Evolutionary conservation across 192 early-diverging fungal species (phyloP), one percentile per base, ranked within the genome.

Genomic region (Umbelopsis sp.): DNA sequence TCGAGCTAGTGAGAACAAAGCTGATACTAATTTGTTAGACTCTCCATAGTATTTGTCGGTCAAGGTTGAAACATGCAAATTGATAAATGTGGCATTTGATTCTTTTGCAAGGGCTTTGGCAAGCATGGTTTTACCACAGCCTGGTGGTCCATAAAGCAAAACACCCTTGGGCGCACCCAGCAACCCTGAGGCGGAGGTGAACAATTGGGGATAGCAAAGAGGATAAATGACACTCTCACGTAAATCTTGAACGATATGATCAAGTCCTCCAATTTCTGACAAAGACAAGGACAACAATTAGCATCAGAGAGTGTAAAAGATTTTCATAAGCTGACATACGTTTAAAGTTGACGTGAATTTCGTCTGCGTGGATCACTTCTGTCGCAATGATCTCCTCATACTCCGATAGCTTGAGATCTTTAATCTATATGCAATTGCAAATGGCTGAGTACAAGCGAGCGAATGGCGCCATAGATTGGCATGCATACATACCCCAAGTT

Each of bases 31-130:
- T 69, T 97, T 96, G 79, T 99, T 96, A 27, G 92, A 94, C 78
- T 98, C 97, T 35, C 97, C 97, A 84, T 94, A 98, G 89, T 94
- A 99, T 81, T 99, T 98, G 80, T 99, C 96, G 15, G 94, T 95
- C 72, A 99, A 82, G 12, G 98, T 98, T 1, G 93, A 95, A 37
- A 98, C 87, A 73, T 96, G 97, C 76, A 99, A 84, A 75, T 98
- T 99, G 78, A 99, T 96, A 74, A 99, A 99, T 0, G 91, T 96
- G 0, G 98, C 98, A 49, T 90, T 89, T n/a, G 95, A 97, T 78
- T 99, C 98, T 52, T 92, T 91, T 33, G 98, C 97, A 27, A 99
- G 86, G 5, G 98, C 98, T 81, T 98, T 98, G 61, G 98, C 98
- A 74, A 97, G 74, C 95, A 99, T 97, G 16, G 97, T 99, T 77